Conservation (phyloP, 768 basidiomycete genomes). For the Dioszegia crocea region DNA sequence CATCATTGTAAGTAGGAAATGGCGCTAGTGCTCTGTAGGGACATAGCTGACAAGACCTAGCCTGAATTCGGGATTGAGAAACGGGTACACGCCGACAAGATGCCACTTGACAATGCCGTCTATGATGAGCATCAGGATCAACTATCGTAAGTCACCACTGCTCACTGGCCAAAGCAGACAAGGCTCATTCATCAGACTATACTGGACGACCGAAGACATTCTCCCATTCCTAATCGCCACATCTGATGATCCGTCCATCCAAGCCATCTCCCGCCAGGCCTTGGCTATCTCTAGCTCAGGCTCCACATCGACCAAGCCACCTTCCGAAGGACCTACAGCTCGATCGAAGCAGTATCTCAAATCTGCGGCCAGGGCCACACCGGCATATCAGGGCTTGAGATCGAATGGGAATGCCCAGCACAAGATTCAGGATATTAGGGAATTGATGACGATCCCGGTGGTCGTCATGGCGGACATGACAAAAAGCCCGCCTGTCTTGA, state of each 20-base stretch:
- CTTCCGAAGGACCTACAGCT: conserved; percentile 50
- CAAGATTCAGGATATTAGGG: conserved; percentile 89
- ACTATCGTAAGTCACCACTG: conserved; percentile 51
- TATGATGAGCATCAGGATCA: conserved; percentile 92
- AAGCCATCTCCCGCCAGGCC: conserved; percentile 83
- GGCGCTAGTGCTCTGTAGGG: neutral
- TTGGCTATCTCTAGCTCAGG: conserved; percentile 63
- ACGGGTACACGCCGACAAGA: conserved; percentile 95
- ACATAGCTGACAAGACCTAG: conserved; percentile 19
- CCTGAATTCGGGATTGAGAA: conserved; percentile 99
- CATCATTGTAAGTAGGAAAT: conserved; percentile 55
- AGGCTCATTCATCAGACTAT: conserved; percentile 59
- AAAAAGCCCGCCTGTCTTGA: conserved; percentile 91
- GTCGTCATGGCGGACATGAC: conserved; percentile 92
- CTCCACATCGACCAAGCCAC: conserved; percentile 70
- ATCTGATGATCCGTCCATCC: conserved; percentile 91
- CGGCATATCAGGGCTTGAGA: conserved; percentile 76
- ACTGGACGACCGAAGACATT: conserved; percentile 93
- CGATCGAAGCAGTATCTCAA: conserved; percentile 71
- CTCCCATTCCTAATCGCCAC: conserved; percentile 92
- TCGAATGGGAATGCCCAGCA: conserved; percentile 64
- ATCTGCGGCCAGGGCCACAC: conserved; percentile 63
- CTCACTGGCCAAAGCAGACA: neutral
- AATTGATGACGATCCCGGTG: conserved; percentile 89
- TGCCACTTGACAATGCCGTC: conserved; percentile 98